Evolutionary conservation across 805 yeast species (phyloP), one percentile per base, ranked within the genome.

Genomic region (Nakazawaea laoshanensis): DNA sequence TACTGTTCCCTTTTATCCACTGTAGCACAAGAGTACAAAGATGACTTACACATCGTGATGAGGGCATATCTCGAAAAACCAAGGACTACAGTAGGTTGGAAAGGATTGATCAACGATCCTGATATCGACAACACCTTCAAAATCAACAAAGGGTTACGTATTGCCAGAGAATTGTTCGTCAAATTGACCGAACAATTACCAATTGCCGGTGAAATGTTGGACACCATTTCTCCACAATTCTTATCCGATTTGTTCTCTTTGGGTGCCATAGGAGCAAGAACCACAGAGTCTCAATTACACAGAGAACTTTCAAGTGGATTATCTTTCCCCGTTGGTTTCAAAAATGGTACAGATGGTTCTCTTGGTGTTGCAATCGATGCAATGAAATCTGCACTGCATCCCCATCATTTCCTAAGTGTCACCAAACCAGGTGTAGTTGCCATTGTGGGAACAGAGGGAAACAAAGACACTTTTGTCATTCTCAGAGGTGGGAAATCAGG

Each of bases 1-100:
- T 92, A 89, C 64, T 84, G 89, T 48, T 63, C 67, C 22, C 65
- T 76, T 48, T 70, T 89, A 37, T 59, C 71, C 27, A 65, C 63
- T 35, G 53, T 79, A 23, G 61, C 81, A 27, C 74, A 74, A 36
- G 67, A 75, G 50, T 65, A 82, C 42, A 67, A 78, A 43, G 76
- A 72, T 30, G 96, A 89, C 46, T 67, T 92, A 39, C 73, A 77
- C 37, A 78, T 92, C 38, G 79, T 92, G 41, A 92, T 92, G 98
- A 78, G 98, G 63, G 97, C 97, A 3, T 92, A 92, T 65, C 69
- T 92, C 50, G 98, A 89, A 59, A 89, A 89, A 62, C 98, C 98
- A 48, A 77, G 98, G 63, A 89, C 98, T 32, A 89, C 97, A 19
- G 97, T 92, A 29, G 98, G 98, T 39, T 89, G 98, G 98, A 89